phyloP scores from a whole-genome alignment of 2,329 filamentous ascomycete genomes.

The Stachybotrys chartarum region DNA sequence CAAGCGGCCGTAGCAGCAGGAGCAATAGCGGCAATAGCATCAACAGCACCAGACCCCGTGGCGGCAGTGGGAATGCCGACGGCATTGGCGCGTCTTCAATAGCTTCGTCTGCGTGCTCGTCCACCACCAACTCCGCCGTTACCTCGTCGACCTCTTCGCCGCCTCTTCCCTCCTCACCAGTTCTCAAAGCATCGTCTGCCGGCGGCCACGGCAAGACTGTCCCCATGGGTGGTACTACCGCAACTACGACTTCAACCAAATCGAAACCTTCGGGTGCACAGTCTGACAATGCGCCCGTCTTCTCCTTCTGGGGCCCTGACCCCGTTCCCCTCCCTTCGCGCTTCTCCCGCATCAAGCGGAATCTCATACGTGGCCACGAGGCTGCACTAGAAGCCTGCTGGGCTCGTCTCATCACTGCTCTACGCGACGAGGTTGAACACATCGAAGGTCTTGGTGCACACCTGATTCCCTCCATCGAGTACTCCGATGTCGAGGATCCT shows the following conservation, averaged over 20 bases:
- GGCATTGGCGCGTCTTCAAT: not conserved
- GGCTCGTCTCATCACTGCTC: conserved; percentile 43
- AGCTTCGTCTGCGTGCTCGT: not conserved
- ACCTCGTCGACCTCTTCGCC: not conserved
- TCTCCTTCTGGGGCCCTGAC: conserved; percentile 51
- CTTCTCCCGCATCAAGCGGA: conserved; percentile 49
- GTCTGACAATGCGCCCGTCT: conserved; percentile 36
- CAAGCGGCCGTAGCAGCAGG: not conserved
- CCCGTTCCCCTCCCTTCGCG: conserved; percentile 51
- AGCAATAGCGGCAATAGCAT: not conserved
- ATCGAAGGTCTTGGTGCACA: conserved; percentile 42
- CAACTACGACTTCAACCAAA: not conserved
- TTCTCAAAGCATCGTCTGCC: not conserved
- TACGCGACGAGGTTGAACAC: conserved; percentile 44
- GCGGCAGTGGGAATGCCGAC: not conserved
- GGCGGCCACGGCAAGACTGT: not conserved
- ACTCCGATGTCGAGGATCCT: conserved; percentile 38
- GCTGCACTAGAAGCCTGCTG: conserved; percentile 46
- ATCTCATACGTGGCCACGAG: conserved; percentile 48
- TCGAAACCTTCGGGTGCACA: not conserved
- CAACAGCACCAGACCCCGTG: not conserved
- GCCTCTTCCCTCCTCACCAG: not conserved
- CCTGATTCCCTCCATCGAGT: conserved; percentile 50
- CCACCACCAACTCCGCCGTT: conserved; percentile 2
- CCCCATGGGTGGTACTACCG: not conserved